Percentiles rank a stretch among this genome's conserved stretches.
Evolutionary conservation across 1,284 basidiomycete species (phyloP).

Genomic region (Cystobasidium sp.): DNA sequence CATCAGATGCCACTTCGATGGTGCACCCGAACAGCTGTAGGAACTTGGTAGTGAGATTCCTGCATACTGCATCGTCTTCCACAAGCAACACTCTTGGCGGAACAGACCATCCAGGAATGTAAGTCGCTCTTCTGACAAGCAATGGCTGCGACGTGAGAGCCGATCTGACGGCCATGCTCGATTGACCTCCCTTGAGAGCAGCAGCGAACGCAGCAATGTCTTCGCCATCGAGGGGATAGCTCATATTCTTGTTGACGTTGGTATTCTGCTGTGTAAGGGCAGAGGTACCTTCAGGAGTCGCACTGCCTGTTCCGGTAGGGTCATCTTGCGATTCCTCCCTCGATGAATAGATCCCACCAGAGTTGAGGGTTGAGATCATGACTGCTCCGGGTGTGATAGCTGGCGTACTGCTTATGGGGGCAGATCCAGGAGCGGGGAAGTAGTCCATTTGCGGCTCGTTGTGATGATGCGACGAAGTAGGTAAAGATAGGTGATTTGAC

Average conservation of each 20-base stretch:
- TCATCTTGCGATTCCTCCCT: conserved; percentile 25
- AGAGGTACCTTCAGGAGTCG: conserved; percentile 15
- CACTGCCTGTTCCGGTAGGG: not conserved
- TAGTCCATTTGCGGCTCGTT: conserved; percentile 29
- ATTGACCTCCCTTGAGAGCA: conserved; percentile 41
- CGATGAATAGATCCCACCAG: not conserved
- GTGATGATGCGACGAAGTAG: conserved; percentile 11
- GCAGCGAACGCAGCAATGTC: conserved; percentile 42
- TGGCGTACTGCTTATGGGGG: conserved; percentile 17
- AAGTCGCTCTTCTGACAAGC: conserved; percentile 62
- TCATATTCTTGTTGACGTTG: conserved; percentile 12
- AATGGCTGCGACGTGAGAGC: conserved; percentile 38
- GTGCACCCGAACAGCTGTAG: conserved; percentile 93
- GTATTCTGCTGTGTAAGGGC: conserved; percentile 21
- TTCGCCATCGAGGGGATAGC: conserved; percentile 30
- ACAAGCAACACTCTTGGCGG: conserved; percentile 75
- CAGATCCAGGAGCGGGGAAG: conserved; percentile 38
- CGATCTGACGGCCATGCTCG: conserved; percentile 25
- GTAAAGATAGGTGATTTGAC: conserved; percentile 4
- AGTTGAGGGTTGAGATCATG: conserved; percentile 39
- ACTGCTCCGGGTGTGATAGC: conserved; percentile 42
- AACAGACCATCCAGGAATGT: conserved; percentile 68
- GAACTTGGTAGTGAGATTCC: conserved; percentile 87
- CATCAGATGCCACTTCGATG: conserved; percentile 90
- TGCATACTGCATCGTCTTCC: conserved; percentile 90